Evolutionary conservation across 2,329 filamentous ascomycete species (phyloP).

Genomic region (Monilinia polystroma): DNA sequence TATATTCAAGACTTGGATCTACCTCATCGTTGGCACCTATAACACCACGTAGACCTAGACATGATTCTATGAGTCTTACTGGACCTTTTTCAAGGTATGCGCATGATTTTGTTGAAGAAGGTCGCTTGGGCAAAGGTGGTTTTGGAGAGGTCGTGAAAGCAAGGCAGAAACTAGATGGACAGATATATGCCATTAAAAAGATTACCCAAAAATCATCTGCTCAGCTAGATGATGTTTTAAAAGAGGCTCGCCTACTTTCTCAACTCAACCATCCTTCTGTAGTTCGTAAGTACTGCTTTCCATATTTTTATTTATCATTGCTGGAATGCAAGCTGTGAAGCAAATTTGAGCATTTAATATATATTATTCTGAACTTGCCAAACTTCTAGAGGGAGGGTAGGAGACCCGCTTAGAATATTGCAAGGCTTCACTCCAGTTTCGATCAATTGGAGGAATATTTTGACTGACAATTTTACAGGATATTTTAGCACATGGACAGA

Average conservation of each 20-base stretch:
- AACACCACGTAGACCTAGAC: conserved; percentile 52
- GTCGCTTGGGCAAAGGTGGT: conserved; percentile 84
- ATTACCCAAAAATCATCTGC: conserved; percentile 79
- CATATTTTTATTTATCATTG: background rate
- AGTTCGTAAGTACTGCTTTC: conserved; percentile 37
- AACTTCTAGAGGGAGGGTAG: background rate
- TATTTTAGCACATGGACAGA: conserved; percentile 98
- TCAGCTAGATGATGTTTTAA: conserved; percentile 77
- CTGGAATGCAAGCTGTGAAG: background rate
- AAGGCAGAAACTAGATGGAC: conserved; percentile 87
- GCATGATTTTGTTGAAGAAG: conserved; percentile 88
- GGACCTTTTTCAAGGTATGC: conserved; percentile 63
- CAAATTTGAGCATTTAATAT: background rate
- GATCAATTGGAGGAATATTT: background rate
- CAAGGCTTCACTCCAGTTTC: too few relatives aligned
- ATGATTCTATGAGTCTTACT: conserved; percentile 59
- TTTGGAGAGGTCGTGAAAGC: conserved; percentile 97
- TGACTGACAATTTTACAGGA: conserved; percentile 44
- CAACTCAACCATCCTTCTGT: conserved; percentile 83
- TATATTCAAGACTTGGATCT: conserved; percentile 44
- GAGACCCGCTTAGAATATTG: background rate
- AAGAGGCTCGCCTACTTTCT: conserved; percentile 86
- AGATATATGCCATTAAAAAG: conserved; percentile 96
- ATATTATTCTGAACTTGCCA: background rate
- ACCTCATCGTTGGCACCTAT: conserved; percentile 44